These are phyloP conservation scores for Fistulifera solaris DNA, from an alignment of 108 stramenopile genomes.

Conservation along the genomic window DNA sequence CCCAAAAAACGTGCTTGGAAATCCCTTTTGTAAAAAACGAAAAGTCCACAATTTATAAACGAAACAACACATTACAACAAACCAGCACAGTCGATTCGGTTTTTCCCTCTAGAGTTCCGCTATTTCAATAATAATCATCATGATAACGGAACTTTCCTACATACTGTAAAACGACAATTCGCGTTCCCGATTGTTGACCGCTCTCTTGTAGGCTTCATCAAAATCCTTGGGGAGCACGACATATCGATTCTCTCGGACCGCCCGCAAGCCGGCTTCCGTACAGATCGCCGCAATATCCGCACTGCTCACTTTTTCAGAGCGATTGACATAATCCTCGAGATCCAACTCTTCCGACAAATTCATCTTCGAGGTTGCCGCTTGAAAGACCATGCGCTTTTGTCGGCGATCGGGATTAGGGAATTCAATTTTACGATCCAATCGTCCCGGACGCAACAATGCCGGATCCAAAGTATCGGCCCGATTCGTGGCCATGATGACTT, in stretches of 20 bases:
- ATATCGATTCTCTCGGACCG: slow-evolving; percentile 97
- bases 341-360: slow-evolving; percentile 95
- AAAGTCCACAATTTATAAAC: too few relatives aligned
- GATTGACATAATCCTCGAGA: slow-evolving; percentile 97
- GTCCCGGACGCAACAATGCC: slow-evolving; percentile 95
- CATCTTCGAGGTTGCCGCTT: slow-evolving; percentile 97
- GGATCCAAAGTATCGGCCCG: slow-evolving; percentile 98
- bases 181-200: slow-evolving; percentile 93
- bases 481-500: slow-evolving; percentile 99
- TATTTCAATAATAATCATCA: too few relatives aligned
- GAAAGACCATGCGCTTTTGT: slow-evolving; percentile 99
- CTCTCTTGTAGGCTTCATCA: slow-evolving; percentile 98
- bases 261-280: slow-evolving; percentile 96
- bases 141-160: slow-evolving; percentile 6
- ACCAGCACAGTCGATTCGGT: too few relatives aligned
- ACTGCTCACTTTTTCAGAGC: slow-evolving; percentile 93
- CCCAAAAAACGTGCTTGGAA: too few relatives aligned
- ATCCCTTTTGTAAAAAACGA: too few relatives aligned
- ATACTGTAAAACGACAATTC: slow-evolving; percentile 95
- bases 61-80: too few relatives aligned
- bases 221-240: slow-evolving; percentile 97
- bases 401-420: slow-evolving; percentile 97
- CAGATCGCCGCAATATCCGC: slow-evolving; percentile 96
- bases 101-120: too few relatives aligned
- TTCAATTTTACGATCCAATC: slow-evolving; percentile 99